A percentile compares a stretch with the other conserved stretches of the same genome.
Evolutionary conservation across 225 moss, liverwort and hornwort genomes (phyloP).

Genomic region (Anthoceros angustus): DNA sequence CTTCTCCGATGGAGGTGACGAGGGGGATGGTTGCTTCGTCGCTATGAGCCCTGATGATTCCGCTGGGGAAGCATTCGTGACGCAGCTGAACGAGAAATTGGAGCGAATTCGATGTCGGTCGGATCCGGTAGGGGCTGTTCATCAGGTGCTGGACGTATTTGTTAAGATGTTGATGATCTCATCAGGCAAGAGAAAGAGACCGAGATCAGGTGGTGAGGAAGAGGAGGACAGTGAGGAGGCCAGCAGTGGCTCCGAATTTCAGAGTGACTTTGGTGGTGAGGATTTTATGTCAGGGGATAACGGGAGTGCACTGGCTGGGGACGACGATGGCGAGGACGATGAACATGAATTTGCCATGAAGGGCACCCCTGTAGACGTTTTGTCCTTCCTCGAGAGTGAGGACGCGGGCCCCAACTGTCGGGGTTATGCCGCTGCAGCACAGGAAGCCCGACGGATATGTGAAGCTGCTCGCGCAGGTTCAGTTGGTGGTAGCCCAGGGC

Average conservation of each 20-base stretch:
- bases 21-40: constrained; percentile 9
- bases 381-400: constrained; percentile 5
- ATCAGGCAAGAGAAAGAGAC: constrained; percentile 7
- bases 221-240: constrained; percentile 1
- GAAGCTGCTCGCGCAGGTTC: constrained; percentile 13
- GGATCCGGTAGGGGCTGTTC: constrained; percentile 5
- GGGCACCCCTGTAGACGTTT: constrained; percentile 17
- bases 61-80: constrained; percentile 12
- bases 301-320: neutral
- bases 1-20: neutral
- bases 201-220: neutral
- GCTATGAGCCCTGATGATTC: constrained; percentile 15
- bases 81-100: constrained; percentile 17
- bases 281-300: constrained; percentile 5
- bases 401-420: constrained; percentile 11
- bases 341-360: constrained; percentile 15
- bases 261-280: constrained; percentile 6
- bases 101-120: constrained; percentile 8
- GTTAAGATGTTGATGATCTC: constrained; percentile 8
- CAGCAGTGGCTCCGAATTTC: constrained; percentile 1
- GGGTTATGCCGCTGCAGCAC: constrained; percentile 19
- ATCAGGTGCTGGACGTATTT: constrained; percentile 11
- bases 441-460: constrained; percentile 28
- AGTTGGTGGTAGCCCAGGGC: neutral
- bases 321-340: constrained; percentile 18